Conservation (phyloP, 345 rosid species). For the Streptanthus diversifolius region DNA sequence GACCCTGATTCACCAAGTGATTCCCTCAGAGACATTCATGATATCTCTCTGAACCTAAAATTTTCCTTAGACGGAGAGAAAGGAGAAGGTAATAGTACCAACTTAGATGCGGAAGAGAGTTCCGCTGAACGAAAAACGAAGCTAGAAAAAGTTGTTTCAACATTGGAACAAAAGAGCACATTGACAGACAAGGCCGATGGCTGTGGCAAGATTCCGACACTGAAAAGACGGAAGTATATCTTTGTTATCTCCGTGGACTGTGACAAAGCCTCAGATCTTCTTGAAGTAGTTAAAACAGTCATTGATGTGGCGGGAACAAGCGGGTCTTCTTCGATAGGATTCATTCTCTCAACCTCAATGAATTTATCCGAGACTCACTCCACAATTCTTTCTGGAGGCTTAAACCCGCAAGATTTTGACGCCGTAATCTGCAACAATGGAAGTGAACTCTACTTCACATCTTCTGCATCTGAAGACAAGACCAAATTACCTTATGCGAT, state of each 20-base stretch:
- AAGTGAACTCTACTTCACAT: constrained; percentile 57
- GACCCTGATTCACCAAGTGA: constrained; percentile 55
- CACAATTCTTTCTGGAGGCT: constrained; percentile 42
- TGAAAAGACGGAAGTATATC: constrained; percentile 47
- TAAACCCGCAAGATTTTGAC: constrained; percentile 54
- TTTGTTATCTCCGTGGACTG: constrained; percentile 58
- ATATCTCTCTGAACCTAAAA: constrained; percentile 63
- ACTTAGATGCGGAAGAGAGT: constrained; percentile 46
- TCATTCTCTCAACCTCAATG: constrained; percentile 55
- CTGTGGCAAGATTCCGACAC: constrained; percentile 31
- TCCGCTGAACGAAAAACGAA: constrained; percentile 36
- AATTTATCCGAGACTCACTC: constrained; percentile 52
- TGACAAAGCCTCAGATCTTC: constrained; percentile 35
- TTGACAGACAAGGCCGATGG: constrained; percentile 35
- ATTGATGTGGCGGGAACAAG: constrained; percentile 39
- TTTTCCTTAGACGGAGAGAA: constrained; percentile 65
- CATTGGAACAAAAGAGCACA: constrained; percentile 36
- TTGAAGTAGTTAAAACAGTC: constrained; percentile 37
- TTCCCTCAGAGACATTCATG: constrained; percentile 63
- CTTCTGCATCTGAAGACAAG: constrained; percentile 41
- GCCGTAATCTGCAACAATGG: constrained; percentile 70
- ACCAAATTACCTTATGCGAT: constrained; percentile 41
- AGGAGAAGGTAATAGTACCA: constrained; percentile 36
- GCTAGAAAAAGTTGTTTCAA: constrained; percentile 39
- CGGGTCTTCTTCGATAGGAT: constrained; percentile 41